phyloP scores from a whole-genome alignment of 2,329 filamentous ascomycete genomes.

The Cryphonectria parasitica region DNA sequence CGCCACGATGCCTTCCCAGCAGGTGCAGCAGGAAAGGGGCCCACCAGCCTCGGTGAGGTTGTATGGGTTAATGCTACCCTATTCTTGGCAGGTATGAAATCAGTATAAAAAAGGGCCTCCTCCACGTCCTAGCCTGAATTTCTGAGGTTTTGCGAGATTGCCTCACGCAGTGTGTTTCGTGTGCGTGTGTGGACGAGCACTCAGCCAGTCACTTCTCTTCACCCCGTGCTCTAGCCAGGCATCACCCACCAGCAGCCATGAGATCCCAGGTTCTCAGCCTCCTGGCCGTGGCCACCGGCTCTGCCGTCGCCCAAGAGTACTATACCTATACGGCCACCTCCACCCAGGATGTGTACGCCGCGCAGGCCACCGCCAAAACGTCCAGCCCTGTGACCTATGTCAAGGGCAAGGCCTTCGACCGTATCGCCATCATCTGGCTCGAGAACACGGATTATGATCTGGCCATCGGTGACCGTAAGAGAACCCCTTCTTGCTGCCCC shows the following conservation, averaged over 20 bases:
- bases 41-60: constrained; percentile 1
- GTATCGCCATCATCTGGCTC: constrained; percentile 74
- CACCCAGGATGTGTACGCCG: constrained; percentile 54
- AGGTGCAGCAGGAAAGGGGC: background rate
- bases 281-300: constrained; percentile 24
- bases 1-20: constrained; percentile 4
- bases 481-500: constrained; percentile 30
- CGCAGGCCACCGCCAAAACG: constrained; percentile 64
- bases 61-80: constrained; percentile 7
- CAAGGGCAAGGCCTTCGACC: constrained; percentile 72
- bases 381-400: constrained; percentile 65
- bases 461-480: constrained; percentile 64
- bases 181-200: background rate
- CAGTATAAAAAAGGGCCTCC: constrained; percentile 18
- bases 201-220: background rate
- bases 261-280: constrained; percentile 19
- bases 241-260: constrained; percentile 15
- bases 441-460: constrained; percentile 76
- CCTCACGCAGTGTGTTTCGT: background rate
- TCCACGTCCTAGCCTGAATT: background rate
- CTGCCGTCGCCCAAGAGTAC: constrained; percentile 34
- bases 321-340: constrained; percentile 58
- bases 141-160: background rate
- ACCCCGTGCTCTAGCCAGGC: background rate
- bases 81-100: background rate